Conservation (phyloP, 306 rosid species). For the Datisca glomerata region DNA sequence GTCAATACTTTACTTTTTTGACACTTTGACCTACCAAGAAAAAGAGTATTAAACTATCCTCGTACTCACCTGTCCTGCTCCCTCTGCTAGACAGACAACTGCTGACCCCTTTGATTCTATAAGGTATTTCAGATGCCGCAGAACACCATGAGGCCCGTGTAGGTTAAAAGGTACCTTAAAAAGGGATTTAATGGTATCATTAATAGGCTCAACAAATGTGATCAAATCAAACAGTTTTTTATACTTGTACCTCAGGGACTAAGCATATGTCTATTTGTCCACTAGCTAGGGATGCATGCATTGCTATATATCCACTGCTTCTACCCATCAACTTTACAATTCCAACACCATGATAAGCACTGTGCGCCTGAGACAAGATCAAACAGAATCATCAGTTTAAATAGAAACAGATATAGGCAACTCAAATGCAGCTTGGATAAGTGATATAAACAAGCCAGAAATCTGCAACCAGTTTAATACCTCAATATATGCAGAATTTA, state of each 20-base stretch:
- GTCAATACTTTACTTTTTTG: too few species aligned
- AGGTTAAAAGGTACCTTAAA: conserved; percentile 60
- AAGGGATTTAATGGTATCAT: background rate
- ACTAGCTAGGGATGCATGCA: conserved; percentile 92
- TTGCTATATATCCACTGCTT: conserved; percentile 94
- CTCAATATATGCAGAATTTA: conserved; percentile 95
- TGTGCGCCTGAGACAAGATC: conserved; percentile 62
- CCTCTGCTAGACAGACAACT: conserved; percentile 87
- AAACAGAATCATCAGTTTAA: too few species aligned
- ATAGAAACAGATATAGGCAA: too few species aligned
- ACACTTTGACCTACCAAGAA: too few species aligned
- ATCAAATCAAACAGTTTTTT: conserved; percentile 7
- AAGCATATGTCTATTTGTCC: conserved; percentile 92
- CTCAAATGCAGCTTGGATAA: background rate
- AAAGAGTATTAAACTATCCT: too few species aligned
- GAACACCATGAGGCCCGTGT: conserved; percentile 80
- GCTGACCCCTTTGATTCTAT: conserved; percentile 91
- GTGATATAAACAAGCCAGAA: background rate
- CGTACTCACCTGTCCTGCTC: conserved; percentile 95
- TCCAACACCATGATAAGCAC: conserved; percentile 96
- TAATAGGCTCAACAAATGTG: too few species aligned
- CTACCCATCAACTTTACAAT: conserved; percentile 97
- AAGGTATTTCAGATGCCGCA: conserved; percentile 74
- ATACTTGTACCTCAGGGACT: conserved; percentile 77
- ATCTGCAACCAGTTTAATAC: conserved; percentile 25